phyloP scores from a whole-genome alignment of 164 flowering plant species.

The Brasenia schreberi region DNA sequence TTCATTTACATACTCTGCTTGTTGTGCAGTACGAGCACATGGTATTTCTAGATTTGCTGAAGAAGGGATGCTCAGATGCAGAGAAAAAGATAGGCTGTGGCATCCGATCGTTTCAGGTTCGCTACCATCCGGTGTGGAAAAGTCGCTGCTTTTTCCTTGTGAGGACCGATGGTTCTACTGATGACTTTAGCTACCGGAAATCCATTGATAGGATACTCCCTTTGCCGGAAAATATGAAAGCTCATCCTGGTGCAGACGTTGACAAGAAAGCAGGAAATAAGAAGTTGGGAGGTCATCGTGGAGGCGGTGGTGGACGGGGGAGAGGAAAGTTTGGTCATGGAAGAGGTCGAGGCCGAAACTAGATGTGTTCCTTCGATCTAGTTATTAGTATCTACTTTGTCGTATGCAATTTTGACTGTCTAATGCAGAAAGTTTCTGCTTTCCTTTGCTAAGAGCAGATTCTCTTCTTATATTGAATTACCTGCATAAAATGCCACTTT shows the following conservation, averaged over 20 bases:
- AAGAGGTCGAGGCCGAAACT: slow-evolving; percentile 1
- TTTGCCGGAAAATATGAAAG: slow-evolving; percentile 74
- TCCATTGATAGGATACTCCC: slow-evolving; percentile 83
- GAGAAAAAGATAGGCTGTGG: slow-evolving; percentile 73
- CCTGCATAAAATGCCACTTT: too few species aligned
- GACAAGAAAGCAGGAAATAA: slow-evolving; percentile 10
- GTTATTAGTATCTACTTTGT: too few species aligned
- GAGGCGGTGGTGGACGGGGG: slow-evolving; percentile 5
- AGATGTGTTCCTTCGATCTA: too few species aligned
- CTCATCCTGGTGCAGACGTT: slow-evolving; percentile 18
- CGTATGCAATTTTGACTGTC: too few species aligned
- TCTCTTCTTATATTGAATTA: too few species aligned
- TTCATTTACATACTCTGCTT: not conserved
- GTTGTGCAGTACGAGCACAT: slow-evolving; percentile 60
- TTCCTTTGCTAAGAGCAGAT: too few species aligned
- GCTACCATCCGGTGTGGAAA: slow-evolving; percentile 67
- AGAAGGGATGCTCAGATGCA: slow-evolving; percentile 70
- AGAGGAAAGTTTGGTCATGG: slow-evolving; percentile 2
- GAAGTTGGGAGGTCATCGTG: not conserved
- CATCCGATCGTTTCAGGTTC: slow-evolving; percentile 52
- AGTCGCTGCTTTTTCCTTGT: slow-evolving; percentile 78
- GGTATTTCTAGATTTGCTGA: slow-evolving; percentile 61
- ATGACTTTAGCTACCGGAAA: slow-evolving; percentile 96
- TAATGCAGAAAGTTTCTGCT: too few species aligned
- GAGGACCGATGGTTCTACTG: slow-evolving; percentile 52